Base-by-base conservation (phyloP, 805 yeast species). In the Cyberlindnera veronae region DNA sequence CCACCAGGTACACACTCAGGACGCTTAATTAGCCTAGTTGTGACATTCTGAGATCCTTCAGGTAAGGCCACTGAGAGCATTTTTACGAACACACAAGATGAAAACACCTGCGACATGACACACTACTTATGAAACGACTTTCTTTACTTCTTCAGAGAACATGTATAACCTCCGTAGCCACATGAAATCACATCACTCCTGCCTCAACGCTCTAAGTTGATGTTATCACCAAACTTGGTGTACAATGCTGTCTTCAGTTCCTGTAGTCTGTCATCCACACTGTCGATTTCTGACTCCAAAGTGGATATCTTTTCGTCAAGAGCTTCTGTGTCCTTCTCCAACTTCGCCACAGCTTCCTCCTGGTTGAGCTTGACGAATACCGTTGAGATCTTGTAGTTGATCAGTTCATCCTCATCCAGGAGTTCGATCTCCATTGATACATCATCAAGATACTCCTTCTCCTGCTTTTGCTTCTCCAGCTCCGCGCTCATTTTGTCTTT, bases 401-500 rank as follows among this genome's bases (percentile, higher is more conserved):
- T 65, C 41, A 71, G 64, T 31, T 82, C 89, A 39, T 81, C 89
- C 51, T 76, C 81, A 49, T 91, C 98, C 22, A 88, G 64, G 32
- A 93, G 73, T 62, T 91, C 98, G 30, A 91, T 70, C 57, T 91
- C 99, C 55, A 87, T 56, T 6, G 85, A 69, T 24, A 88, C 80
- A 57, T 91, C 98, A 51, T 88, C 96, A 22, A 91, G 66, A 54
- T 86, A 87, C 55, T 89, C 97, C 51, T 88, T 86, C 53, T 88
- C 95, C 45, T 77, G 74, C 50, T 72, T 68, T 45, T 71, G 67
- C 39, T 64, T 63, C 16, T 67, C 64, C 26, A 84, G 66, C 36
- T 71, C 71, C 15, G 63, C 72, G 23, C 72, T 67, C 12, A 80
- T 59, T 15, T 71, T 70, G 49, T 85, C 88, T 50, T 82, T 80